A percentile compares a stretch with the other conserved stretches of the same genome.
phyloP scores from a whole-genome alignment of 2,329 filamentous ascomycete species.

The Monilinia fructicola region DNA sequence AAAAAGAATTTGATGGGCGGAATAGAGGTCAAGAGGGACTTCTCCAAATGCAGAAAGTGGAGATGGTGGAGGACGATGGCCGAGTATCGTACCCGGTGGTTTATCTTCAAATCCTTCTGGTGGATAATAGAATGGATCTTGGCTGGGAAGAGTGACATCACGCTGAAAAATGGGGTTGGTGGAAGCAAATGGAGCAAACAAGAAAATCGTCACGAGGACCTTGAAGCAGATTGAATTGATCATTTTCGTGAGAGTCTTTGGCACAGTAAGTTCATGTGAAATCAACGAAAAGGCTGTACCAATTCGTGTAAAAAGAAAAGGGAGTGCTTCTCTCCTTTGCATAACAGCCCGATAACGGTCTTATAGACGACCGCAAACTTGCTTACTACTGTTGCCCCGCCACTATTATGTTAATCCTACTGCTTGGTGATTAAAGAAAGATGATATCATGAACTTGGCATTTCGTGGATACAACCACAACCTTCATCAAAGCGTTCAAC shows the following conservation, averaged over 20 bases:
- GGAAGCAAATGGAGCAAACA: not conserved
- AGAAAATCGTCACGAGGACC: not conserved
- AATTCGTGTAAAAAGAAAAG: no score
- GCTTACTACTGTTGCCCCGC: not conserved
- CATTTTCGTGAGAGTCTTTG: not conserved
- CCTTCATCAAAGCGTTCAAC: not conserved
- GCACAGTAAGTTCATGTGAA: not conserved
- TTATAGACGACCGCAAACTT: not conserved
- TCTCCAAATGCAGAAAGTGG: conserved; percentile 37
- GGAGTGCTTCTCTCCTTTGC: not conserved
- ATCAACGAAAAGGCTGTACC: not conserved
- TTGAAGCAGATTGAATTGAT: not conserved
- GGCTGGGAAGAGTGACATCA: conserved; percentile 35
- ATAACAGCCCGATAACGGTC: not conserved
- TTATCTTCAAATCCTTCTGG: conserved; percentile 37
- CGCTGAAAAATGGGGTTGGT: not conserved
- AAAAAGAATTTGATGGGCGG: conserved; percentile 44
- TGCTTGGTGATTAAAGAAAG: not conserved
- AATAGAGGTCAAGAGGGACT: conserved; percentile 26
- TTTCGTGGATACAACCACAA: not conserved
- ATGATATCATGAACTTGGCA: not conserved
- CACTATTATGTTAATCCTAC: not conserved
- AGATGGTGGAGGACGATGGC: conserved; percentile 25
- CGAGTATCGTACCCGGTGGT: conserved; percentile 41
- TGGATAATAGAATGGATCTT: conserved; percentile 43